Conservation (phyloP, 73 alveolate genomes). For the Symbiodinium pilosum region DNA sequence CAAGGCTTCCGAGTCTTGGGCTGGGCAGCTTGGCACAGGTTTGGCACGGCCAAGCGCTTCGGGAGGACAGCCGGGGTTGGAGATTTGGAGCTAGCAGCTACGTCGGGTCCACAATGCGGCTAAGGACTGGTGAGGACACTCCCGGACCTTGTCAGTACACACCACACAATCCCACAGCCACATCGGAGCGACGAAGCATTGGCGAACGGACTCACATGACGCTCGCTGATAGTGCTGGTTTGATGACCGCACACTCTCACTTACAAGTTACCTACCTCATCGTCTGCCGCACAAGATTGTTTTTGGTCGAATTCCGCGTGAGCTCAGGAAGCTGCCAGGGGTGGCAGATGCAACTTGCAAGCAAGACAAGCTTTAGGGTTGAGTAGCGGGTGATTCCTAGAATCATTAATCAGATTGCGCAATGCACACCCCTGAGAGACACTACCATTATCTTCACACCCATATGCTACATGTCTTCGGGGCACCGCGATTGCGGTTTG, state of each 20-base stretch:
- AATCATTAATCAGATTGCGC: too few relatives aligned
- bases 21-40: background rate
- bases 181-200: constrained; percentile 76
- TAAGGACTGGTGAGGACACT: constrained; percentile 40
- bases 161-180: constrained; percentile 51
- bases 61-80: constrained; percentile 71
- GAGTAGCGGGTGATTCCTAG: background rate
- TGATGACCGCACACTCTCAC: background rate
- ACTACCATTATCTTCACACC: too few relatives aligned
- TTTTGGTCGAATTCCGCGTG: background rate
- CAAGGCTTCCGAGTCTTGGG: background rate
- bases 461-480: too few relatives aligned
- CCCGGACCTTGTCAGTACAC: constrained; percentile 88
- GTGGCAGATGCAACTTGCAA: constrained; percentile 49
- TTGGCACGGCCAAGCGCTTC: constrained; percentile 82
- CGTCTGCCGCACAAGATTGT: background rate
- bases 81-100: background rate
- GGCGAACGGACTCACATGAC: constrained; percentile 55
- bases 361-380: background rate
- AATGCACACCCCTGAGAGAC: too few relatives aligned
- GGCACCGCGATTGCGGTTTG: too few relatives aligned
- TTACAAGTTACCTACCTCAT: too few relatives aligned
- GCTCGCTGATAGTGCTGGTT: background rate
- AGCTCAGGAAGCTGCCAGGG: constrained; percentile 72
- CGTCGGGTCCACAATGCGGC: background rate